Percentiles rank a stretch among this genome's conserved stretches.
phyloP scores from a whole-genome alignment of 192 early-diverging fungal species.

The Pilaira anomala region DNA sequence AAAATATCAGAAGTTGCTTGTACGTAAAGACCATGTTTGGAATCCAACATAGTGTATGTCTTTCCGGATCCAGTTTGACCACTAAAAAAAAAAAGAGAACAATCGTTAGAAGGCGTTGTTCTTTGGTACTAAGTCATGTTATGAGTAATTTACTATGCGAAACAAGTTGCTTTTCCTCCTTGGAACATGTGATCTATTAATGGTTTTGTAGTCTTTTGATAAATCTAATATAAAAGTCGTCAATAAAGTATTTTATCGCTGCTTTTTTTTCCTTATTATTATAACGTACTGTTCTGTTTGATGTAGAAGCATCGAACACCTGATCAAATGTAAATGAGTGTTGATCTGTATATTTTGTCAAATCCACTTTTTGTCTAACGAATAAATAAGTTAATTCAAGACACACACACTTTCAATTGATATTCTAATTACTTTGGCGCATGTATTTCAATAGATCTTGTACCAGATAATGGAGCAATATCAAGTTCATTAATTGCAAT shows the following conservation, averaged over 20 bases:
- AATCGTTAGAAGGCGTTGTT: background rate
- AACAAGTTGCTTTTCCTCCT: conserved; percentile 97
- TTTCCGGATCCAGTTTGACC: conserved; percentile 87
- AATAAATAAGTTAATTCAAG: no score
- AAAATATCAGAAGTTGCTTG: conserved; percentile 91
- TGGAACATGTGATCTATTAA: conserved; percentile 91
- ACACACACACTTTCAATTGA: background rate
- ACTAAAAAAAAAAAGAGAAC: no score
- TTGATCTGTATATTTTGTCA: conserved; percentile 92
- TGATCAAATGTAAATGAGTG: conserved; percentile 95
- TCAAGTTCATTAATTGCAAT: conserved; percentile 72
- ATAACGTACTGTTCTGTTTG: conserved; percentile 74
- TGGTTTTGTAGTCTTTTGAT: conserved; percentile 86
- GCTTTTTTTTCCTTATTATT: background rate
- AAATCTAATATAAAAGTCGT: conserved; percentile 48
- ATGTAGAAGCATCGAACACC: conserved; percentile 79
- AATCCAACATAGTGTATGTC: conserved; percentile 95
- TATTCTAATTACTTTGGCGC: conserved; percentile 77
- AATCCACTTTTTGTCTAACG: conserved; percentile 86
- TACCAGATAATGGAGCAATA: conserved; percentile 63
- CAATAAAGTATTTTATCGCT: background rate
- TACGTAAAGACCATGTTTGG: conserved; percentile 85
- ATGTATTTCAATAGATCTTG: conserved; percentile 74
- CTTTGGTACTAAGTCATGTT: no score
- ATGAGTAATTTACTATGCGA: conserved; percentile 92